Percentiles rank a stretch among this genome's conserved stretches.
phyloP scores from a whole-genome alignment of 768 basidiomycete genomes.

The Tephrocybe sp. region DNA sequence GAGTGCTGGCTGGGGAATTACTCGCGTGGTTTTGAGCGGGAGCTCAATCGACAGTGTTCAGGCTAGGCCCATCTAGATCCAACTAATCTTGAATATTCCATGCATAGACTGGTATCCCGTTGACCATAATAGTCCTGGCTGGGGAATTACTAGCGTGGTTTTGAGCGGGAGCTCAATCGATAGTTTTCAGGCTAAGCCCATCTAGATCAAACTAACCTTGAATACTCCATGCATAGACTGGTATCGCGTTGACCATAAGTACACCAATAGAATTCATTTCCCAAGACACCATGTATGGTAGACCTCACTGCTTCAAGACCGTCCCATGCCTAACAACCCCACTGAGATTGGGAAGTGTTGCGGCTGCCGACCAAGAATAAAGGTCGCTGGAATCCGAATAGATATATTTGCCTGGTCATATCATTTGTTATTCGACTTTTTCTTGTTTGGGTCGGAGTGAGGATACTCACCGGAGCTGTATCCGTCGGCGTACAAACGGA shows the following conservation, averaged over 20 bases:
- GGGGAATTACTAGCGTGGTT: constrained; percentile 9
- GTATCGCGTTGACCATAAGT: too few relatives aligned
- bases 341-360: constrained; percentile 28
- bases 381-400: constrained; percentile 35
- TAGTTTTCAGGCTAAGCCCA: constrained; percentile 8
- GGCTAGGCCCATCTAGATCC: constrained; percentile 7
- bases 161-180: background rate
- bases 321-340: constrained; percentile 33
- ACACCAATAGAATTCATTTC: too few relatives aligned
- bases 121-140: constrained; percentile 8
- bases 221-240: too few relatives aligned
- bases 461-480: constrained; percentile 24
- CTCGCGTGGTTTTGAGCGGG: constrained; percentile 7
- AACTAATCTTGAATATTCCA: too few relatives aligned
- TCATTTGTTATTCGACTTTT: background rate
- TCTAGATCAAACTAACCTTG: too few relatives aligned
- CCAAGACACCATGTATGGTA: too few relatives aligned
- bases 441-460: background rate
- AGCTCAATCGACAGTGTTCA: constrained; percentile 12
- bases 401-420: constrained; percentile 30
- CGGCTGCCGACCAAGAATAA: constrained; percentile 30
- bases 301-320: constrained; percentile 27
- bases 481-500: constrained; percentile 33
- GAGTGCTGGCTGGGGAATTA: constrained; percentile 11
- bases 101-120: too few relatives aligned